phyloP scores from a whole-genome alignment of 768 basidiomycete genomes.

The Tricholoma terreum region DNA sequence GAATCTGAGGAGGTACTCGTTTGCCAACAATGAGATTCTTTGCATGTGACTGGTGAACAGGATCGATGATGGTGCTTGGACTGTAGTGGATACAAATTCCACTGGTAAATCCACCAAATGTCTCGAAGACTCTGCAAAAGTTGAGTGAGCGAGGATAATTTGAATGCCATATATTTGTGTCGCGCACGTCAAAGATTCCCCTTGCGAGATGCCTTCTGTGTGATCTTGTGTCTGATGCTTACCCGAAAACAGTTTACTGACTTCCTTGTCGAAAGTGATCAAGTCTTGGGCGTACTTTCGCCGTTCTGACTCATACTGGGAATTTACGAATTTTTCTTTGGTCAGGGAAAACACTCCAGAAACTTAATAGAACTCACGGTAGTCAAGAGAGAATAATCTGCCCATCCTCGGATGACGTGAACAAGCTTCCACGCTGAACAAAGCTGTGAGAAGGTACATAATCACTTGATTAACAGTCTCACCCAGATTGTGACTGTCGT shows the following conservation, averaged over 20 bases:
- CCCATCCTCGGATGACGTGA: conserved; percentile 58
- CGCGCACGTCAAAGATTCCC: conserved; percentile 45
- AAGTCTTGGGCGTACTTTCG: conserved; percentile 68
- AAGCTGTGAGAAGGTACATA: neutral
- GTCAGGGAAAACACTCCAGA: neutral
- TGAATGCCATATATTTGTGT: neutral
- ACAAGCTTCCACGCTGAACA: conserved; percentile 56
- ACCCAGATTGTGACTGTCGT: conserved; percentile 71
- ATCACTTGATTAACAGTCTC: neutral
- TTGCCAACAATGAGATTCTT: conserved; percentile 45
- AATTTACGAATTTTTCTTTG: no score
- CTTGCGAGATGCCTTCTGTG: conserved; percentile 49
- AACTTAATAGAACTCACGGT: conserved; percentile 38
- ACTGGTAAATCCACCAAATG: conserved; percentile 52
- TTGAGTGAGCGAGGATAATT: no score
- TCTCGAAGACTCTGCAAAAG: conserved; percentile 43
- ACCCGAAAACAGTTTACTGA: conserved; percentile 63
- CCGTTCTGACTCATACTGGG: conserved; percentile 67
- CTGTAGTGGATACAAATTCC: conserved; percentile 54
- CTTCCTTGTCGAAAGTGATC: conserved; percentile 67
- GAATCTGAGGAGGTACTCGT: conserved; percentile 47
- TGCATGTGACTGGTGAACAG: conserved; percentile 36
- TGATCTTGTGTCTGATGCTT: conserved; percentile 52
- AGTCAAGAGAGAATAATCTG: conserved; percentile 43
- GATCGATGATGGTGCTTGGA: conserved; percentile 42